A percentile compares a stretch with the other conserved stretches of the same genome.
phyloP scores from a whole-genome alignment of 805 yeast genomes.

The Zygosaccharomyces bisporus region DNA sequence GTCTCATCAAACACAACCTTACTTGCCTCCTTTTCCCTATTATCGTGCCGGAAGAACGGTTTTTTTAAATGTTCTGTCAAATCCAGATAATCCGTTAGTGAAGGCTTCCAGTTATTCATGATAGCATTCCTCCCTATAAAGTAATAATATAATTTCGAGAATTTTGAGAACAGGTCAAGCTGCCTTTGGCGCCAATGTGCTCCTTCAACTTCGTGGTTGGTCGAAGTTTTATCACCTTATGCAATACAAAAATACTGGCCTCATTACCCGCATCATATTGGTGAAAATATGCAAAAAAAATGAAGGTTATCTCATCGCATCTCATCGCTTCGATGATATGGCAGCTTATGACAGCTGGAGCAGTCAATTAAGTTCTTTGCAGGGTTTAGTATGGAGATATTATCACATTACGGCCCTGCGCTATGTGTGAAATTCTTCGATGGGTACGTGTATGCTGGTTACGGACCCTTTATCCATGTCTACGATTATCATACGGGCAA shows the following conservation, averaged over 20 bases:
- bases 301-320: constrained; percentile 7
- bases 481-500: constrained; percentile 44
- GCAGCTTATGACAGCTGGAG: background rate
- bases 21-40: constrained; percentile 31
- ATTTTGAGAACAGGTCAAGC: background rate
- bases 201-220: background rate
- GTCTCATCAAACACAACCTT: constrained; percentile 57
- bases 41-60: constrained; percentile 34
- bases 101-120: constrained; percentile 38
- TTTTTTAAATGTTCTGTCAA: constrained; percentile 32
- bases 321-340: background rate
- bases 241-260: background rate
- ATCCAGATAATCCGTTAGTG: constrained; percentile 30
- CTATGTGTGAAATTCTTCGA: constrained; percentile 51
- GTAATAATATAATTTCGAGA: too few relatives aligned
- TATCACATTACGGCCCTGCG: constrained; percentile 58
- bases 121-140: constrained; percentile 1
- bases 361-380: background rate
- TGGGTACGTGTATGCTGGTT: constrained; percentile 52
- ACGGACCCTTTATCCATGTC: constrained; percentile 63
- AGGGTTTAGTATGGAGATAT: constrained; percentile 13
- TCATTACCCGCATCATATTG: constrained; percentile 1
- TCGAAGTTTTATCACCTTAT: constrained; percentile 1
- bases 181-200: background rate
- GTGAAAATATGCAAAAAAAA: background rate